Percentiles rank a stretch among this genome's conserved stretches.
These are phyloP conservation scores for Pestalotiopsis sp. DNA, from an alignment of 2,329 filamentous ascomycete species.

Conservation along the genomic window DNA sequence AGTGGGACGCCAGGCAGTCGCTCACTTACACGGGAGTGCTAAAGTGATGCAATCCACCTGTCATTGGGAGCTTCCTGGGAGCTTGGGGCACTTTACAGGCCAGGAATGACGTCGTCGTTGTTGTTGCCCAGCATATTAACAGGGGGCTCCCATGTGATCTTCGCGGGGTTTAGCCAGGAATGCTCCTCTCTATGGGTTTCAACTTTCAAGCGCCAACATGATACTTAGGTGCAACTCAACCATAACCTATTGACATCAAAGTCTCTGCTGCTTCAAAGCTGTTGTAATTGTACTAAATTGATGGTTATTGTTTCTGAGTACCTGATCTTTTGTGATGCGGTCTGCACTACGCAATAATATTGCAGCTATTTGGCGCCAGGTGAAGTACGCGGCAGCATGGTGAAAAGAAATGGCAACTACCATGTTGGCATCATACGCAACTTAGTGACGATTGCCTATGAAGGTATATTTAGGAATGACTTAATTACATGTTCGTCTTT, in stretches of 20 bases:
- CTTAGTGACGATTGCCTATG: too few relatives aligned
- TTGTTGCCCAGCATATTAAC: not conserved
- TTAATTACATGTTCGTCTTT: too few relatives aligned
- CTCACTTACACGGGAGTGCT: not conserved
- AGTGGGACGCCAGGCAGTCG: not conserved
- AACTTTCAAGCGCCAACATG: not conserved
- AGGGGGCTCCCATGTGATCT: not conserved
- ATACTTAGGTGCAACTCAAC: not conserved
- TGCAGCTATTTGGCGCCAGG: too few relatives aligned
- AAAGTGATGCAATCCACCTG: slow-evolving; percentile 10
- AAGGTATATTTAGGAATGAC: too few relatives aligned
- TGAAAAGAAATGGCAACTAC: too few relatives aligned
- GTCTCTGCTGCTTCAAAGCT: too few relatives aligned
- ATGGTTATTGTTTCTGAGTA: too few relatives aligned
- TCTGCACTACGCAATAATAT: too few relatives aligned
- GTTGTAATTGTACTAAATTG: too few relatives aligned
- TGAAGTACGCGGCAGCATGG: too few relatives aligned
- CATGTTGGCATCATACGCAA: too few relatives aligned
- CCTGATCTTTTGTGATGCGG: too few relatives aligned
- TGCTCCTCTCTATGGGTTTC: not conserved
- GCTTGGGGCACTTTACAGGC: not conserved
- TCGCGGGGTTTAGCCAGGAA: slow-evolving; percentile 1
- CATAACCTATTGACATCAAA: not conserved
- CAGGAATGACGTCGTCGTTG: not conserved
- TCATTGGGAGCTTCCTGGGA: not conserved